Evolutionary conservation across 2,329 filamentous ascomycete genomes (phyloP).

Genomic region (Fusarium beomiforme): DNA sequence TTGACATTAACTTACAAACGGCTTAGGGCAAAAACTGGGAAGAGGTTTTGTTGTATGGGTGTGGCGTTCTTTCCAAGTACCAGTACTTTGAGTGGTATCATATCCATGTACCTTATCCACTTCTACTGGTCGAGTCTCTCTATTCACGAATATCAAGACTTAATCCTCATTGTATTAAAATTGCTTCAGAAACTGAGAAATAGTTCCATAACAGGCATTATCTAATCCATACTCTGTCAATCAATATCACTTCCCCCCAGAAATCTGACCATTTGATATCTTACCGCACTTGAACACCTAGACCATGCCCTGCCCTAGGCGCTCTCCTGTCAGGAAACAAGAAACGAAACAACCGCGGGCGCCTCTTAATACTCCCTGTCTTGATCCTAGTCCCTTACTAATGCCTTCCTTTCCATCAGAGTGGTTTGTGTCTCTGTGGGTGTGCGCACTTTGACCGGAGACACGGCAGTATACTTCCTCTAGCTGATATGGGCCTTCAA

Average conservation of each 20-base stretch:
- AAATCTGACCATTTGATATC: constrained; percentile 14
- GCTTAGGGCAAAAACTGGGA: constrained; percentile 23
- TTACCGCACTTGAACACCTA: constrained; percentile 21
- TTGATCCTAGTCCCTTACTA: constrained; percentile 27
- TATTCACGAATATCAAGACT: constrained; percentile 8
- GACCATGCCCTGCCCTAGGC: constrained; percentile 30
- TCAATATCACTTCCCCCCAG: constrained; percentile 14
- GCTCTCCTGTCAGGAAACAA: constrained; percentile 41
- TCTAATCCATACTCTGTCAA: not conserved
- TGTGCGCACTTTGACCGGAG: not conserved
- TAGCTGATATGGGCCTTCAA: constrained; percentile 14
- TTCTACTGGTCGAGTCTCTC: not conserved
- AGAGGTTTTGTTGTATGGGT: constrained; percentile 8
- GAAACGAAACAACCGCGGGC: constrained; percentile 45
- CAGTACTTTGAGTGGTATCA: constrained; percentile 29
- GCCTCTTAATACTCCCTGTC: constrained; percentile 34
- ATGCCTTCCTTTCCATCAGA: constrained; percentile 17
- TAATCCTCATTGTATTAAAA: not conserved
- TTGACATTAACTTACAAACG: constrained; percentile 15
- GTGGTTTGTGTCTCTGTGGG: not conserved
- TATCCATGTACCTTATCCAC: constrained; percentile 27
- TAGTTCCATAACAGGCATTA: not conserved
- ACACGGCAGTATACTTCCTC: constrained; percentile 3
- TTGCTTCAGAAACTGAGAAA: not conserved
- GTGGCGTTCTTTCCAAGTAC: constrained; percentile 37